Evolutionary conservation across 495 filamentous ascomycete species (phyloP).

Genomic region (Hypomontagnella submonticulosa): DNA sequence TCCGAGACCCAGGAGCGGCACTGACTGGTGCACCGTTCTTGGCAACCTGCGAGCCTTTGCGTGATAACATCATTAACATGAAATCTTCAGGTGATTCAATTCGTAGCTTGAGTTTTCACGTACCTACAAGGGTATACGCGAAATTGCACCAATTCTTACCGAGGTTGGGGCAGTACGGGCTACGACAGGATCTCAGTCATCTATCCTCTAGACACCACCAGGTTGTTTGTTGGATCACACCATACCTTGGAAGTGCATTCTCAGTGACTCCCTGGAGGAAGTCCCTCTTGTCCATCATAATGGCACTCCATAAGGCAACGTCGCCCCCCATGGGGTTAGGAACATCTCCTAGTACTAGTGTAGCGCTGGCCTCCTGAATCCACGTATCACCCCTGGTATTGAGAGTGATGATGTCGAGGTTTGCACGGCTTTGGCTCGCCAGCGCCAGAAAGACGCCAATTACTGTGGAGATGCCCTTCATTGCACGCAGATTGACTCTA

Average conservation of each 20-base stretch:
- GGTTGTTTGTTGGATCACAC: not conserved
- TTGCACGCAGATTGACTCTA: too few species aligned
- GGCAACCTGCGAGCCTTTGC: not conserved
- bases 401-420: too few species aligned
- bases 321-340: slow-evolving; percentile 13
- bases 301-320: slow-evolving; percentile 11
- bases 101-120: not conserved
- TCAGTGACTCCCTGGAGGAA: slow-evolving; percentile 7
- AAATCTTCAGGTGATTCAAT: not conserved
- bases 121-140: slow-evolving; percentile 1
- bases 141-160: not conserved
- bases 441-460: too few species aligned
- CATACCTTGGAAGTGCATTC: not conserved
- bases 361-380: slow-evolving; percentile 8
- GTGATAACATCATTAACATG: not conserved
- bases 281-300: slow-evolving; percentile 17
- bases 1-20: not conserved
- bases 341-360: slow-evolving; percentile 3
- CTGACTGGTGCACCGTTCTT: not conserved
- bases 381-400: not conserved
- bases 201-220: not conserved
- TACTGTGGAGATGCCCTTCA: too few species aligned
- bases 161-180: not conserved
- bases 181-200: not conserved
- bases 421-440: too few species aligned